Evolutionary conservation across 73 alveolate genomes (phyloP).

Genomic region (Paramecium pentaurelia): DNA sequence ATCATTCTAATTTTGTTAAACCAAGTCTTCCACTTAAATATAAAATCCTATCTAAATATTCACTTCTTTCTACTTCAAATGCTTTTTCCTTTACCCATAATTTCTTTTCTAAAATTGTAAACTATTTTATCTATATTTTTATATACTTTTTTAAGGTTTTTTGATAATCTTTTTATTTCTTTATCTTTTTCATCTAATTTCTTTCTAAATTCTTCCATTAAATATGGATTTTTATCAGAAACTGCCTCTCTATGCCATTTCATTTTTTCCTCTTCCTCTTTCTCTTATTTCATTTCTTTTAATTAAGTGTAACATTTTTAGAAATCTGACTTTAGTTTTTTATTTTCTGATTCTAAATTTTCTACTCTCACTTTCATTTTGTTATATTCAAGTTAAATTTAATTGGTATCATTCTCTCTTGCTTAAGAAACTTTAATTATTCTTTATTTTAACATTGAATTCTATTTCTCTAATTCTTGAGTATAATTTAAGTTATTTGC

Average conservation of each 20-base stretch:
- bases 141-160: constrained; percentile 45
- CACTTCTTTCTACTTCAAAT: constrained; percentile 66
- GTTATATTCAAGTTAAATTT: constrained; percentile 33
- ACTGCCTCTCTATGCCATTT: constrained; percentile 67
- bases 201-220: constrained; percentile 55
- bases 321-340: constrained; percentile 40
- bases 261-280: constrained; percentile 63
- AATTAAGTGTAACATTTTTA: background rate
- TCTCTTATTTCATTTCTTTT: constrained; percentile 42
- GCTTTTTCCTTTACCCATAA: constrained; percentile 65
- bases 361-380: constrained; percentile 41
- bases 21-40: constrained; percentile 56
- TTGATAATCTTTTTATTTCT: constrained; percentile 56
- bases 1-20: background rate
- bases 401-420: constrained; percentile 23
- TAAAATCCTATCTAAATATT: constrained; percentile 55
- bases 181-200: constrained; percentile 61
- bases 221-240: constrained; percentile 52
- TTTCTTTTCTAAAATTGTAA: constrained; percentile 58
- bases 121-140: background rate
- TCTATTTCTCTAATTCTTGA: background rate
- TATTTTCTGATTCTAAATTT: constrained; percentile 53
- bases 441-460: background rate
- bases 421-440: constrained; percentile 17
- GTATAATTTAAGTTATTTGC: background rate